These are phyloP conservation scores for Cenchrus fungigraminus DNA, from an alignment of 176 grass and related monocot species.

Conservation along the genomic window DNA sequence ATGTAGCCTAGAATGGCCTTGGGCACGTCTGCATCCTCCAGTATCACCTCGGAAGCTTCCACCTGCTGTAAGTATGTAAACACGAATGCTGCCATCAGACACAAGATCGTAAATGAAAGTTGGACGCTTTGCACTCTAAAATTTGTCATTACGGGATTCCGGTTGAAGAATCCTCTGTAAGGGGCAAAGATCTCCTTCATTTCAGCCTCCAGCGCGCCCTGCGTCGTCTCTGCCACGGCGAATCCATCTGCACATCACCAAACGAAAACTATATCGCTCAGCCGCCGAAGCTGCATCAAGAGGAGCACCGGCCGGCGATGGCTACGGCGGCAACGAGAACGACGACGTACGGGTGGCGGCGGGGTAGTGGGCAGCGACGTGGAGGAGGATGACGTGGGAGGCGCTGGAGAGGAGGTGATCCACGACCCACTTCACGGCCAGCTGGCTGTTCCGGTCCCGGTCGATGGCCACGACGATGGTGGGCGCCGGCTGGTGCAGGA, in stretches of 20 bases:
- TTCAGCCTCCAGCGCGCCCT: slow-evolving; percentile 63
- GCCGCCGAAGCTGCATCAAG: background rate
- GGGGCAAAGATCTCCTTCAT: slow-evolving; percentile 72
- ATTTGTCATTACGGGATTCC: slow-evolving; percentile 61
- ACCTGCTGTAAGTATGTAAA: slow-evolving; percentile 51
- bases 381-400: slow-evolving; percentile 67
- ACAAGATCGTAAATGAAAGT: too few species aligned
- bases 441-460: slow-evolving; percentile 76
- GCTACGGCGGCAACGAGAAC: background rate
- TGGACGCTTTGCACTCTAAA: background rate
- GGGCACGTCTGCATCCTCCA: slow-evolving; percentile 80
- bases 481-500: slow-evolving; percentile 35
- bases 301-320: too few species aligned
- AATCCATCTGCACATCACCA: slow-evolving; percentile 55
- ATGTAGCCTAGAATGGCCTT: slow-evolving; percentile 80
- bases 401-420: slow-evolving; percentile 68
- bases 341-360: slow-evolving; percentile 58
- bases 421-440: slow-evolving; percentile 78
- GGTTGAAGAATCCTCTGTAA: slow-evolving; percentile 64
- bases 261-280: background rate
- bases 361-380: slow-evolving; percentile 54
- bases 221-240: slow-evolving; percentile 52
- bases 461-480: slow-evolving; percentile 59
- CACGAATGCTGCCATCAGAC: background rate
- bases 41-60: slow-evolving; percentile 61